Evolutionary conservation across 2,329 filamentous ascomycete genomes (phyloP), one percentile per base, ranked within the genome.

Genomic region (Neonectria neomacrospora): DNA sequence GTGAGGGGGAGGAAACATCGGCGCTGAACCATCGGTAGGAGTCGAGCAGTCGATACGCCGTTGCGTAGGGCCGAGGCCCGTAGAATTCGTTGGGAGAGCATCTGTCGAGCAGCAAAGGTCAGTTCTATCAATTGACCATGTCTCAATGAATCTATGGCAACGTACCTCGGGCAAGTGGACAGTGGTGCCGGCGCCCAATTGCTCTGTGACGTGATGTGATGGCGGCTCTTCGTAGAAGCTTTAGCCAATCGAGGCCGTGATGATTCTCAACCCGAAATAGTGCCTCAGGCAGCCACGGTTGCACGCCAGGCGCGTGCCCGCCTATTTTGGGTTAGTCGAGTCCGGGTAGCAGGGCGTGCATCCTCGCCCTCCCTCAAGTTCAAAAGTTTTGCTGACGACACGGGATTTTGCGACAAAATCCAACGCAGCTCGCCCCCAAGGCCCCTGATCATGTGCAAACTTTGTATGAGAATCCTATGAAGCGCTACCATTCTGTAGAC

Each of bases 31-130:
- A 84, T 78, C 55, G 86, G 83, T 32, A 86, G 77, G 75, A 81
- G 81, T 76, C 82, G 82, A 72, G 79, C 75, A 67, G 81, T 79
- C 63, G 81, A 77, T 56, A 83, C 77, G 67, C 80, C 76, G 62
- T 78, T 80, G 74, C 82, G 81, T 71, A 77, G 73, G 71, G 78
- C 77, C 70, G 77, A 79, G 70, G 78, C 82, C 80, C 85, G 84
- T 73, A 80, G 82, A 78, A 90, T 80, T 81, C 85, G 85, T 80
- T 83, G 83, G 69, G 84, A 81, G 77, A 90, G 82, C 88, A 90
- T 90, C 87, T 90, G 73, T 16, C 26, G 54, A 41, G 20, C n/a
- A 26, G 51, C 20, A 51, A 52, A 53, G 54, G 53, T 68, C 56
- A 71, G 70, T 56, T 22, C 32, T 12, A 30, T 63, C 63, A 71